Evolutionary conservation across 164 flowering plant species (phyloP).

Genomic region (Sedum album): DNA sequence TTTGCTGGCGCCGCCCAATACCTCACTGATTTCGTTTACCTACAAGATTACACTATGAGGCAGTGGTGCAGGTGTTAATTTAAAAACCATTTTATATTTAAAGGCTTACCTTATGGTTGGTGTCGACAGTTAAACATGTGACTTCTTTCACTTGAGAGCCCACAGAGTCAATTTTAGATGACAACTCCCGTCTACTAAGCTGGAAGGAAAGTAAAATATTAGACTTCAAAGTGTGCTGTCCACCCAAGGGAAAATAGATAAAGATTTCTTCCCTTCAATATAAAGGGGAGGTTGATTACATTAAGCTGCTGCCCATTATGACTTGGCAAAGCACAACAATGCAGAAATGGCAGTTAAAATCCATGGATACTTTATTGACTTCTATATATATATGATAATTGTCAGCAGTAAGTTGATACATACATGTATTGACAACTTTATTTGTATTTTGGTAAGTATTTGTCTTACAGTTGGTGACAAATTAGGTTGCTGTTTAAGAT

Average conservation of each 20-base stretch:
- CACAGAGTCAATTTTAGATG: slow-evolving; percentile 4
- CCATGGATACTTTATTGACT: too few species aligned
- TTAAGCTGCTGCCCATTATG: too few species aligned
- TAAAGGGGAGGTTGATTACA: not conserved
- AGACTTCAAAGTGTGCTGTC: not conserved
- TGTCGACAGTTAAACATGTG: not conserved
- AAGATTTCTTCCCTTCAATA: not conserved
- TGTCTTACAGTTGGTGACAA: too few species aligned
- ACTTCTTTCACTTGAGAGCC: slow-evolving; percentile 1
- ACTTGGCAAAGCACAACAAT: too few species aligned
- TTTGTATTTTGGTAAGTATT: not conserved
- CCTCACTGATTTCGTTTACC: not conserved
- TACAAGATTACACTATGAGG: not conserved
- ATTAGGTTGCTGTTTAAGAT: too few species aligned
- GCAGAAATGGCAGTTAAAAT: too few species aligned
- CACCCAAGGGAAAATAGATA: not conserved
- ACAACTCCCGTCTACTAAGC: slow-evolving; percentile 6
- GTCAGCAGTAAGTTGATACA: too few species aligned
- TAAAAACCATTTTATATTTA: not conserved
- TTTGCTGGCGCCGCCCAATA: not conserved
- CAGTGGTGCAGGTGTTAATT: not conserved
- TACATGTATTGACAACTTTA: not conserved
- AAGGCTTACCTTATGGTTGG: not conserved
- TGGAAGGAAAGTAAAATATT: not conserved
- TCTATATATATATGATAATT: too few species aligned